phyloP scores from a whole-genome alignment of 2,329 filamentous ascomycete species.

The Decorospora gaudefroyi region DNA sequence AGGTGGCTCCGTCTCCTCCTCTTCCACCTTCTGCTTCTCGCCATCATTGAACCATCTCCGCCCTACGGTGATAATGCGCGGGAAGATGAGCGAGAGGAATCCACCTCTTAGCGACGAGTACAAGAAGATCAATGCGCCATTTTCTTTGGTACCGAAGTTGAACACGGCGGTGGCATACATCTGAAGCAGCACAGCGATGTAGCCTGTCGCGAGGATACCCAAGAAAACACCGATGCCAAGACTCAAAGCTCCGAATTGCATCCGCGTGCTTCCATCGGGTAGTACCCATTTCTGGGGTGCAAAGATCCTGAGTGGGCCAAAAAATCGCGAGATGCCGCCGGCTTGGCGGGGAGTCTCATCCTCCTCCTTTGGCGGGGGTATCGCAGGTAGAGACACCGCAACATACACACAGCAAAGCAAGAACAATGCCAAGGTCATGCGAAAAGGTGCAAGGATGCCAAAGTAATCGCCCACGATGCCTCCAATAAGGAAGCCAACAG shows the following conservation, averaged over 20 bases:
- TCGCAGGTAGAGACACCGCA: conserved; percentile 53
- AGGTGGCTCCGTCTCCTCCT: conserved; percentile 17
- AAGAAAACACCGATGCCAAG: conserved; percentile 69
- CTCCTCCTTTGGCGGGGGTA: conserved; percentile 50
- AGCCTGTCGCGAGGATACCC: conserved; percentile 70
- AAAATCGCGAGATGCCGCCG: conserved; percentile 58
- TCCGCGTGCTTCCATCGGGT: conserved; percentile 56
- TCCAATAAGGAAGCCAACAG: conserved; percentile 66
- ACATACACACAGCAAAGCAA: conserved; percentile 51
- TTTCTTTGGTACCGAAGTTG: conserved; percentile 52
- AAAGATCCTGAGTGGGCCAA: conserved; percentile 67
- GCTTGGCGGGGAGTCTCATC: conserved; percentile 26
- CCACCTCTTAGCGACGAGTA: conserved; percentile 52
- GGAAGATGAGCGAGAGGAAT: conserved; percentile 54
- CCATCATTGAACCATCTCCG: conserved; percentile 48
- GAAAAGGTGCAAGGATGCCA: conserved; percentile 67
- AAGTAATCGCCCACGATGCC: conserved; percentile 67
- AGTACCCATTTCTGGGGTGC: conserved; percentile 61
- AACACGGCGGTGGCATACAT: conserved; percentile 55
- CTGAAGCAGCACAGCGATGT: conserved; percentile 63
- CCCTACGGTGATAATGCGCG: conserved; percentile 50
- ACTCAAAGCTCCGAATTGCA: conserved; percentile 66
- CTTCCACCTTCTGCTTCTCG: conserved; percentile 5
- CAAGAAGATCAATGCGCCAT: conserved; percentile 53
- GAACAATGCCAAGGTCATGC: conserved; percentile 64